Conservation (phyloP, 345 rosid species). For the Citrus hindsii region DNA sequence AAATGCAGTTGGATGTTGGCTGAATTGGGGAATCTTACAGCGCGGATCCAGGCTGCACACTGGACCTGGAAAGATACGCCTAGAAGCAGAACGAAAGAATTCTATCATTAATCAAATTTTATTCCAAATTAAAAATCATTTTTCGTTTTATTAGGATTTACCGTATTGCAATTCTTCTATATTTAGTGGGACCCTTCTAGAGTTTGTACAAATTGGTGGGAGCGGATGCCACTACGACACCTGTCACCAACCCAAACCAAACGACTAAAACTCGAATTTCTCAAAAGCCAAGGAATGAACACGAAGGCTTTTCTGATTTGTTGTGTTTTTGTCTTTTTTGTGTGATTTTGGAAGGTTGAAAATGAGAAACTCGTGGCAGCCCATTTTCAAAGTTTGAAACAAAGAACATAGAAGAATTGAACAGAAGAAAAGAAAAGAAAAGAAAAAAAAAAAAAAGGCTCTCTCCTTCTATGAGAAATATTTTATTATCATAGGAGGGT, state of each 20-base stretch:
- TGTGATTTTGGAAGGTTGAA: conserved; percentile 8
- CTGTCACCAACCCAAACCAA: conserved; percentile 15
- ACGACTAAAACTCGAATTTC: background rate
- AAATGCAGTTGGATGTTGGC: conserved; percentile 2
- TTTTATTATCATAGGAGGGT: conserved; percentile 17
- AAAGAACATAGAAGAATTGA: background rate
- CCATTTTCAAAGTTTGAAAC: conserved; percentile 22
- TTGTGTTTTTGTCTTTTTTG: background rate
- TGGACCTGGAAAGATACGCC: background rate
- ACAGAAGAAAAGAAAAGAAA: background rate
- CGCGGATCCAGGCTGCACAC: conserved; percentile 26
- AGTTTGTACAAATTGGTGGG: background rate
- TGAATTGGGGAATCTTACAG: conserved; percentile 25
- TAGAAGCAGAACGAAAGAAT: background rate
- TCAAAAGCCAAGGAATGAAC: conserved; percentile 5
- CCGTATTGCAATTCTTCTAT: background rate
- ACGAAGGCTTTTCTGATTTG: conserved; percentile 13
- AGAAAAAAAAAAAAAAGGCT: background rate
- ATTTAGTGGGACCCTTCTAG: conserved; percentile 6
- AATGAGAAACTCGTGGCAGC: conserved; percentile 42
- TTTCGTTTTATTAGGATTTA: too few relatives aligned
- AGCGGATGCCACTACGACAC: conserved; percentile 14
- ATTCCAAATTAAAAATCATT: background rate
- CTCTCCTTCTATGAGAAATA: background rate
- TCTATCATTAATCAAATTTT: background rate